Evolutionary conservation across 2,329 filamentous ascomycete species (phyloP), one percentile per base, ranked within the genome.

Genomic region (Alternaria dauci): DNA sequence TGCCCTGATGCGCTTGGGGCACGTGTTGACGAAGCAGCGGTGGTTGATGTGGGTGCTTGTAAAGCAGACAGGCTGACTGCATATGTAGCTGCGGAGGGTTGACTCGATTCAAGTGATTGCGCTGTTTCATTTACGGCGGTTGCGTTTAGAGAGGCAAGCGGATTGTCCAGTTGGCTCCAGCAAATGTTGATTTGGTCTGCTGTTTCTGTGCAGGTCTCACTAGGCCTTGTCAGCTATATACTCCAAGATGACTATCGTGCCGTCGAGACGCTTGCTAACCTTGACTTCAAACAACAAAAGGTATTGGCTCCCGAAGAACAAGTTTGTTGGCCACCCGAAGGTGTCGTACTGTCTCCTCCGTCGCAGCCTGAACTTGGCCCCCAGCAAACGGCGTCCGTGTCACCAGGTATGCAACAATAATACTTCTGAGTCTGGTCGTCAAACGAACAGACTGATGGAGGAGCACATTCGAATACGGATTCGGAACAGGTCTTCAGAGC

Each of bases 161-260:
- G 60, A 50, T 71, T 70, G 8, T 52, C 28, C 9, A 56, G 25
- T 20, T 55, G 62, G 12, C 61, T 65, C 70, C 70, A 73, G 62
- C 71, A 73, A 16, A 72, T 70, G 52, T 72, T 70, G 52, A 70
- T 68, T 55, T 72, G 70, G 53, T 61, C 59, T 62, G 50, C 28
- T 25, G 41, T 48, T 38, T 56, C 39, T 5, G 59, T 59, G 30
- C 59, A 62, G 9, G 41, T 38, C 28, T 62, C 55, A 47, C 59
- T 71, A 34, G 25, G 18, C 23, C 23, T 9, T 41, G 52, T 71
- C 23, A 68, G 54, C 28, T 32, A 25, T n/a, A n/a, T 9, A 12
- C 43, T 16, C 32, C 26, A 32, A 11, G 12, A 12, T 23, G 2
- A 26, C n/a, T n/a, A 36, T n/a, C 16, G 23, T 6, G 46, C 56